Conservation (phyloP, 169 alveolate genomes). For the Plasmodium adleri region DNA sequence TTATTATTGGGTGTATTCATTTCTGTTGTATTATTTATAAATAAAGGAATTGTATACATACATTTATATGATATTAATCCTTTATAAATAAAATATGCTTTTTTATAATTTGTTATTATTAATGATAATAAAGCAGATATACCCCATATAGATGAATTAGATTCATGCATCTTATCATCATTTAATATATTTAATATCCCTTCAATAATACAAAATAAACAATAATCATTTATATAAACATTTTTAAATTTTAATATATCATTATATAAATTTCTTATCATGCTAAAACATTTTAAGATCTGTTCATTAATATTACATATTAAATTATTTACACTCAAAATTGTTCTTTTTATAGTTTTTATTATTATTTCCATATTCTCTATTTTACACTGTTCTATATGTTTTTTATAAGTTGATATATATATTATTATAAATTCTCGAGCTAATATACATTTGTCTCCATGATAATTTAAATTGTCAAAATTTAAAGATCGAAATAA, state of each 20-base stretch:
- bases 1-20: constrained; percentile 7
- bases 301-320: constrained; percentile 57
- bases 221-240: constrained; percentile 57
- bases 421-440: constrained; percentile 39
- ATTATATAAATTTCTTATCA: constrained; percentile 40
- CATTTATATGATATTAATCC: constrained; percentile 58
- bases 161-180: constrained; percentile 42
- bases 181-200: constrained; percentile 39
- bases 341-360: constrained; percentile 40
- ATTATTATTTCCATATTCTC: constrained; percentile 18
- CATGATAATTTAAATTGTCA: constrained; percentile 65
- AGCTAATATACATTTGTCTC: constrained; percentile 58
- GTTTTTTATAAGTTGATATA: constrained; percentile 48
- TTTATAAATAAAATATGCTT: constrained; percentile 62
- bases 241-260: constrained; percentile 53
- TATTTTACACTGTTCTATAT: constrained; percentile 29
- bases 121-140: constrained; percentile 40
- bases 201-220: constrained; percentile 49
- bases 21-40: constrained; percentile 6
- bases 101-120: constrained; percentile 58
- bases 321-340: constrained; percentile 31
- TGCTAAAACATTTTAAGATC: constrained; percentile 50
- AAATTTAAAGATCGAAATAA: constrained; percentile 36
- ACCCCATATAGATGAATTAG: constrained; percentile 62
- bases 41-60: constrained; percentile 37